Evolutionary conservation across 2,329 filamentous ascomycete genomes (phyloP), one percentile per base, ranked within the genome.

Genomic region (Paecilomyces dactylethromorphus): DNA sequence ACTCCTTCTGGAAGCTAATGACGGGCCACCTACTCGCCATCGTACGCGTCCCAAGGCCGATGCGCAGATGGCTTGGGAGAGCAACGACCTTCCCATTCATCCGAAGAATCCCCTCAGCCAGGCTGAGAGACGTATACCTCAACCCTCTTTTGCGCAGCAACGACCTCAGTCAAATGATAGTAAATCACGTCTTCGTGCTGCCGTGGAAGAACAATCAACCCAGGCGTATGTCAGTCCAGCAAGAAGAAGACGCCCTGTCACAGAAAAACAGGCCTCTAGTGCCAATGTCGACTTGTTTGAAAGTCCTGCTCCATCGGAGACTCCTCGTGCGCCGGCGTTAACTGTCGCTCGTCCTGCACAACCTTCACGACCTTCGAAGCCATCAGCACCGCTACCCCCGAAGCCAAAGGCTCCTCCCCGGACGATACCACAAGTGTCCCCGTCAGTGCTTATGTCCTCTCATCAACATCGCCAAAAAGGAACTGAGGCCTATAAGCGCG

Each of bases 151-250:
- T 65, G 86, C 87, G 81, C 87, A 88, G 65, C 70, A 71, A 62
- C 70, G 78, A 22, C 68, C 74, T 11, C 49, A 70, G 67, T 58
- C 72, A 60, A 58, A 68, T 45, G 82, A 84, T 63, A 80, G 82
- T 10, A 82, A 81, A 63, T 78, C 83, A 8, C 87, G 88, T 57
- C 79, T 96, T 60, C 87, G 89, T 64, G 84, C 91, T 68, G 84
- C 84, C 0, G 81, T 88, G 11, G 92, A 96, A 69, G 89, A 95
- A 62, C 87, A 96, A 71, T 87, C 84, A 54, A 83, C 90, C 13
- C 87, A 95, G 65, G 89, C 88, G 31, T 97, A 97, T 71, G 82
- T 97, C 58, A 97, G 92, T 70, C 90, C 92, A 54, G 90, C 90
- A 22, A 84, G 92, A 65, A 84, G 92, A 68, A 93, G 88, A 72